Evolutionary conservation across 139 green algal species (phyloP).

Genomic region (Protoeuglena noctilucae): DNA sequence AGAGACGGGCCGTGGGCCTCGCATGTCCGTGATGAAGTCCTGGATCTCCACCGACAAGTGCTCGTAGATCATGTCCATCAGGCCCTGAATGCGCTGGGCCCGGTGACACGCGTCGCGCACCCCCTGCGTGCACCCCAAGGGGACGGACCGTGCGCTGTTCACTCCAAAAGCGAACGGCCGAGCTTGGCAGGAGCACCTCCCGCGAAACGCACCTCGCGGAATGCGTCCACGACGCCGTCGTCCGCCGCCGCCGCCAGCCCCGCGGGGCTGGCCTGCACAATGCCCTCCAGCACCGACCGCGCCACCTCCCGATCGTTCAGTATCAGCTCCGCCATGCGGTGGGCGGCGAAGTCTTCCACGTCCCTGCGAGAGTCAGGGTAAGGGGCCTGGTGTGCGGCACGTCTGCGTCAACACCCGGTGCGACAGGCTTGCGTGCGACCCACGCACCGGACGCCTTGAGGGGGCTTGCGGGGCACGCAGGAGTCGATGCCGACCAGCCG

Average conservation of each 20-base stretch:
- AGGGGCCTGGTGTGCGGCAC: no score
- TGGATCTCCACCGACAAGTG: constrained; percentile 36
- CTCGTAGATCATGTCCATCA: constrained; percentile 70
- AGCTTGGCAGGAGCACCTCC: background rate
- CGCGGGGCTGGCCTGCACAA: constrained; percentile 5
- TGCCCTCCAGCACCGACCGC: constrained; percentile 13
- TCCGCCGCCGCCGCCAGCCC: constrained; percentile 13
- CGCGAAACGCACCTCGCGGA: constrained; percentile 21
- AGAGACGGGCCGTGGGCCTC: no score
- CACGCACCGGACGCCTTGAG: no score
- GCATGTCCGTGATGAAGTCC: constrained; percentile 40
- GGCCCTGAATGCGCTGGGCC: constrained; percentile 22
- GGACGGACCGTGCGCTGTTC: background rate
- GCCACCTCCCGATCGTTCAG: constrained; percentile 31
- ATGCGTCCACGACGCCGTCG: constrained; percentile 18
- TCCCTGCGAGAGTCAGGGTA: no score
- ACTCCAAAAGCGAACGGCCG: no score
- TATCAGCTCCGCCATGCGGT: constrained; percentile 45
- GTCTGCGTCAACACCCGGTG: no score
- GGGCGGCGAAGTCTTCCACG: constrained; percentile 48
- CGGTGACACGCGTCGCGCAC: constrained; percentile 17
- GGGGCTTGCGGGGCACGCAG: constrained; percentile 52
- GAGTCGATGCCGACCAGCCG: constrained; percentile 59
- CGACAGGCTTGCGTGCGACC: no score
- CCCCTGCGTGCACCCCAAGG: constrained; percentile 23